Conservation (phyloP, 768 basidiomycete species). For the Psilocybe subaeruginosa region DNA sequence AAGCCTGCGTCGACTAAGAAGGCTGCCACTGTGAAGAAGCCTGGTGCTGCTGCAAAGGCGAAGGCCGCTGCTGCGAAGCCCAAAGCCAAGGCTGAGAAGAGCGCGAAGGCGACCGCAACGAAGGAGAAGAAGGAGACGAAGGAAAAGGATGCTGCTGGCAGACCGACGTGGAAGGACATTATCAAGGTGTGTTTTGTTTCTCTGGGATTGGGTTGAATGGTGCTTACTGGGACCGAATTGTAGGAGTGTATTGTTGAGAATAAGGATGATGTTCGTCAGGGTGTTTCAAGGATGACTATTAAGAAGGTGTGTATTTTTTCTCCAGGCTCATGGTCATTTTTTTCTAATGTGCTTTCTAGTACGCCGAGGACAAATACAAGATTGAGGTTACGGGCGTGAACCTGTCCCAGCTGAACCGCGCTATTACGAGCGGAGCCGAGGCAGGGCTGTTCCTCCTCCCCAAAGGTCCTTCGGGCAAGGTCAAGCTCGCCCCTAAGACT, state of each 20-base stretch:
- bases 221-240: conserved; percentile 2
- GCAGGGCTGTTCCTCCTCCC: conserved; percentile 50
- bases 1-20: conserved; percentile 22
- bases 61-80: conserved; percentile 7
- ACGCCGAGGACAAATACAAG: conserved; percentile 80
- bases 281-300: conserved; percentile 77
- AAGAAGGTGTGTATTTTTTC: conserved; percentile 66
- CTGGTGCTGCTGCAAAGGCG: conserved; percentile 22
- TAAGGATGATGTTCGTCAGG: conserved; percentile 66
- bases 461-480: conserved; percentile 48
- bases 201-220: not conserved
- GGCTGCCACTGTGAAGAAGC: conserved; percentile 20
- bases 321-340: not conserved
- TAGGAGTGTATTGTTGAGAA: conserved; percentile 76
- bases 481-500: conserved; percentile 70
- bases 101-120: conserved; percentile 6
- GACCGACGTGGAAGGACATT: conserved; percentile 61
- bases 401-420: conserved; percentile 74
- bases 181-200: conserved; percentile 40
- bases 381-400: conserved; percentile 71
- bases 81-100: not conserved
- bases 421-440: conserved; percentile 64
- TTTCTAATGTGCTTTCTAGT: conserved; percentile 45
- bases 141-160: conserved; percentile 15
- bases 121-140: conserved; percentile 25